phyloP scores from a whole-genome alignment of 2,329 filamentous ascomycete genomes.

The Fonsecaea pugnacius region DNA sequence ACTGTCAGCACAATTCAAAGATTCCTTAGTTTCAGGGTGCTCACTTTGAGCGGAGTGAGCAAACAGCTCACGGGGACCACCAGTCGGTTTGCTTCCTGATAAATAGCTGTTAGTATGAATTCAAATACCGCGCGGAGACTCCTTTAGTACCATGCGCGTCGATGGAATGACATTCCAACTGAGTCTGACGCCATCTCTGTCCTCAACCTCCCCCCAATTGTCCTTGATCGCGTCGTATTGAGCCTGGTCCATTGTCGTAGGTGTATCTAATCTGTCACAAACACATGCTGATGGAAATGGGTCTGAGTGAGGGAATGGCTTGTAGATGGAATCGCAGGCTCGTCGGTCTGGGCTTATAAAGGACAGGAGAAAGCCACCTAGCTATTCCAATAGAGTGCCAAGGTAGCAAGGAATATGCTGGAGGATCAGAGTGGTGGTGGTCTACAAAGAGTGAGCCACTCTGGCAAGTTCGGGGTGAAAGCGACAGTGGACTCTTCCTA shows the following conservation, averaged over 20 bases:
- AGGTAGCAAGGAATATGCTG: neutral
- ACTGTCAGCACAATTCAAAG: slow-evolving; percentile 73
- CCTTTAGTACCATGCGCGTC: slow-evolving; percentile 77
- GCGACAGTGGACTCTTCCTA: slow-evolving; percentile 3
- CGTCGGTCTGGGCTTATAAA: neutral
- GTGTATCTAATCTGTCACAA: slow-evolving; percentile 27
- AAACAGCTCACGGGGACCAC: slow-evolving; percentile 95
- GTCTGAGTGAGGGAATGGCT: neutral
- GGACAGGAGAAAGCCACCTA: slow-evolving; percentile 10
- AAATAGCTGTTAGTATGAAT: slow-evolving; percentile 39
- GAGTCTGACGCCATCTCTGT: slow-evolving; percentile 90
- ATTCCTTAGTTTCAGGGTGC: neutral
- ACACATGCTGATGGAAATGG: slow-evolving; percentile 26
- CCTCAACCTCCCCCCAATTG: slow-evolving; percentile 95
- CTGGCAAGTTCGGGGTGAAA: slow-evolving; percentile 25
- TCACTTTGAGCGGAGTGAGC: slow-evolving; percentile 88
- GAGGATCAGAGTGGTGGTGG: neutral
- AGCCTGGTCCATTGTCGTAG: slow-evolving; percentile 67
- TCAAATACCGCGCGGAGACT: neutral
- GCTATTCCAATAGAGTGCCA: neutral
- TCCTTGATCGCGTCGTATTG: slow-evolving; percentile 86
- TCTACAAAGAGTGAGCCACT: slow-evolving; percentile 23
- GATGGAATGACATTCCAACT: slow-evolving; percentile 99
- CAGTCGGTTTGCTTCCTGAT: slow-evolving; percentile 85
- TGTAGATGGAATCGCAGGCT: neutral